phyloP scores from a whole-genome alignment of 2,329 filamentous ascomycete genomes.

The Corynespora cassiicola region DNA sequence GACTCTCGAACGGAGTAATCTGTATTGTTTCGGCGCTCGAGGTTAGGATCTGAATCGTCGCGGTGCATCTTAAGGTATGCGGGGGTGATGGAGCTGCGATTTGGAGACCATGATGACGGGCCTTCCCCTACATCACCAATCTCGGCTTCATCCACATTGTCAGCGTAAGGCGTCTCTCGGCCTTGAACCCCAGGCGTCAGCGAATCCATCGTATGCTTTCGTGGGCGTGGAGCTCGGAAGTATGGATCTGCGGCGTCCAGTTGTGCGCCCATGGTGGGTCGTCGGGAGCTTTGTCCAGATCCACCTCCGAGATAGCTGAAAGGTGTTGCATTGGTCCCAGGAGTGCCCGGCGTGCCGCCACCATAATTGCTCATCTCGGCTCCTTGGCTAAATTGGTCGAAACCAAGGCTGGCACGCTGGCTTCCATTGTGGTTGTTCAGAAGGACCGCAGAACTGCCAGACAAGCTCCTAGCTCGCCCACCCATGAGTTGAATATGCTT shows the following conservation, averaged over 20 bases:
- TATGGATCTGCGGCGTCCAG: conserved; percentile 71
- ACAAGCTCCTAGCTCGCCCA: conserved; percentile 64
- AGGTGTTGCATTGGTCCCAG: conserved; percentile 71
- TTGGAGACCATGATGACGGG: conserved; percentile 33
- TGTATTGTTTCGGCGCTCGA: conserved; percentile 64
- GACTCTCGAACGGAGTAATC: conserved; percentile 95
- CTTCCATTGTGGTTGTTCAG: conserved; percentile 58
- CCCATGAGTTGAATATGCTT: conserved; percentile 65
- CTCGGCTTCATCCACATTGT: conserved; percentile 46
- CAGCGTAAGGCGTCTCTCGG: conserved; percentile 53
- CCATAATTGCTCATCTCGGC: conserved; percentile 60
- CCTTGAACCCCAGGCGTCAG: conserved; percentile 56
- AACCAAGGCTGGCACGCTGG: conserved; percentile 56
- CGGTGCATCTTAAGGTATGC: conserved; percentile 59
- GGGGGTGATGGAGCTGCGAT: conserved; percentile 43
- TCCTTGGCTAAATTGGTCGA: conserved; percentile 61
- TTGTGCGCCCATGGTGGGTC: conserved; percentile 40
- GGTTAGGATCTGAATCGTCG: conserved; percentile 61
- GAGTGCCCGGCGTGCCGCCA: conserved; percentile 72
- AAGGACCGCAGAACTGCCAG: conserved; percentile 67
- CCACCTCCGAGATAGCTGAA: conserved; percentile 71
- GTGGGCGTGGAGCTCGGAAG: conserved; percentile 81
- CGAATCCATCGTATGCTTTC: conserved; percentile 63
- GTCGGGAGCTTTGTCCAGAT: conserved; percentile 50
- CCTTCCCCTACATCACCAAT: conserved; percentile 41